Conservation (phyloP, 768 basidiomycete genomes). For the Mycena rebaudengoi region DNA sequence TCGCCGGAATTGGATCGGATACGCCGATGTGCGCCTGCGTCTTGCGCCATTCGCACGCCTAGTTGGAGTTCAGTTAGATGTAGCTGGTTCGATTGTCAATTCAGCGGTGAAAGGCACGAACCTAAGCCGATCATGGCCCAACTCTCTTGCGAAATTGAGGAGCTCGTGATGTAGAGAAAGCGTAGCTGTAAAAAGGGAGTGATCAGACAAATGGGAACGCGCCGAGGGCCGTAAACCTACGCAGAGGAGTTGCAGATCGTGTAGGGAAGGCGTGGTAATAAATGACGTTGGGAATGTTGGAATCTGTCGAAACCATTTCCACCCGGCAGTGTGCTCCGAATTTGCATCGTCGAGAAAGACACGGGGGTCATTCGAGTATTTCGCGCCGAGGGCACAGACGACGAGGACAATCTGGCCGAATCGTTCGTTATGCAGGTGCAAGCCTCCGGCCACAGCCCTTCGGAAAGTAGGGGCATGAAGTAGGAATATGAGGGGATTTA, state of each 20-base stretch:
- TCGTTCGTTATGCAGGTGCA: constrained; percentile 46
- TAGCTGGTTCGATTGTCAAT: too few species aligned
- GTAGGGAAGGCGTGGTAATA: constrained; percentile 37
- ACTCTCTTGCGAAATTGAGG: constrained; percentile 32
- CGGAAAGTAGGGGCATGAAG: constrained; percentile 48
- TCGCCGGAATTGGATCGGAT: constrained; percentile 36
- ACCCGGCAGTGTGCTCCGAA: constrained; percentile 48
- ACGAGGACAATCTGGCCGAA: constrained; percentile 56
- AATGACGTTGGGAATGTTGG: constrained; percentile 41
- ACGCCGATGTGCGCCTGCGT: constrained; percentile 56
- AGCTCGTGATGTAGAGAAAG: constrained; percentile 42
- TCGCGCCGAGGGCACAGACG: constrained; percentile 57
- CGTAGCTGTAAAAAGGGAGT: constrained; percentile 39
- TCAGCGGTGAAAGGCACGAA: neutral
- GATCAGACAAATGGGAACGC: constrained; percentile 23
- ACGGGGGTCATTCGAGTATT: constrained; percentile 53
- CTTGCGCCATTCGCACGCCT: constrained; percentile 53
- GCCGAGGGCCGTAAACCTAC: constrained; percentile 37
- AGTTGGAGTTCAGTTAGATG: too few species aligned
- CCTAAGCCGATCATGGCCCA: constrained; percentile 46
- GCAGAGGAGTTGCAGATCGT: constrained; percentile 47
- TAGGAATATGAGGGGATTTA: constrained; percentile 37
- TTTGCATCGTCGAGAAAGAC: constrained; percentile 40
- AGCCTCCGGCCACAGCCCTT: constrained; percentile 38
- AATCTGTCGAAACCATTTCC: constrained; percentile 54